These are phyloP conservation scores for Amylocystis lapponica DNA, from an alignment of 768 basidiomycete species.

Conservation along the genomic window DNA sequence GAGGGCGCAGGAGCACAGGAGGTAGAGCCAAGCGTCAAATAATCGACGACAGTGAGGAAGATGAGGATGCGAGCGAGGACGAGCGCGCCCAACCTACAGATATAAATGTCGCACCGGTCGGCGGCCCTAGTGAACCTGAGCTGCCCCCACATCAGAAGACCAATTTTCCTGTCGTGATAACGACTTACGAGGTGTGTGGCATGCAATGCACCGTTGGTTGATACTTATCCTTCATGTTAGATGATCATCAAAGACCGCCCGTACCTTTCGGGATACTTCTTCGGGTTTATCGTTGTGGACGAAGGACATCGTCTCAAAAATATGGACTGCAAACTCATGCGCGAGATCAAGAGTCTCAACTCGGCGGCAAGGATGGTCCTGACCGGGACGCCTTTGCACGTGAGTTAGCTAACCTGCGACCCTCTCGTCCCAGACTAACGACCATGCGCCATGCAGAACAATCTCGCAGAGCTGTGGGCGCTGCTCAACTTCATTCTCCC, in stretches of 20 bases:
- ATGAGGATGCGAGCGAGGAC: not conserved
- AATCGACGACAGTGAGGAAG: not conserved
- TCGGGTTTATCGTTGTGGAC: conserved; percentile 94
- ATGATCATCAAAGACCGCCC: conserved; percentile 82
- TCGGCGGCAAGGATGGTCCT: conserved; percentile 88
- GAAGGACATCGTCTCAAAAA: conserved; percentile 97
- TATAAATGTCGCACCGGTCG: not conserved
- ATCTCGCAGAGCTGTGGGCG: conserved; percentile 91
- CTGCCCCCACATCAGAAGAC: conserved; percentile 27
- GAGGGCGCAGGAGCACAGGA: not conserved
- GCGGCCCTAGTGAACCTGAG: too few relatives aligned
- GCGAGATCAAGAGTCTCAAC: conserved; percentile 81
- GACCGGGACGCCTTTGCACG: conserved; percentile 95
- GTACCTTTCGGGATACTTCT: conserved; percentile 59
- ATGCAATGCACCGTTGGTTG: too few relatives aligned
- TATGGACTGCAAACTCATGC: conserved; percentile 83
- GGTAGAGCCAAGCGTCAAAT: not conserved
- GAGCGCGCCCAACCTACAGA: not conserved
- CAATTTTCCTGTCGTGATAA: conserved; percentile 76
- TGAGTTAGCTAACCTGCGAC: conserved; percentile 30
- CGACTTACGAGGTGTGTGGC: conserved; percentile 96
- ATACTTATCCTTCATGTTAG: too few relatives aligned
- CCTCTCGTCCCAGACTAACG: too few relatives aligned
- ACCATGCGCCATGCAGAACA: conserved; percentile 57
- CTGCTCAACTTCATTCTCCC: conserved; percentile 95